Percentiles rank a stretch among this genome's conserved stretches.
These are phyloP conservation scores for Aspergillus sojae DNA, from an alignment of 2,329 filamentous ascomycete species.

Conservation along the genomic window DNA sequence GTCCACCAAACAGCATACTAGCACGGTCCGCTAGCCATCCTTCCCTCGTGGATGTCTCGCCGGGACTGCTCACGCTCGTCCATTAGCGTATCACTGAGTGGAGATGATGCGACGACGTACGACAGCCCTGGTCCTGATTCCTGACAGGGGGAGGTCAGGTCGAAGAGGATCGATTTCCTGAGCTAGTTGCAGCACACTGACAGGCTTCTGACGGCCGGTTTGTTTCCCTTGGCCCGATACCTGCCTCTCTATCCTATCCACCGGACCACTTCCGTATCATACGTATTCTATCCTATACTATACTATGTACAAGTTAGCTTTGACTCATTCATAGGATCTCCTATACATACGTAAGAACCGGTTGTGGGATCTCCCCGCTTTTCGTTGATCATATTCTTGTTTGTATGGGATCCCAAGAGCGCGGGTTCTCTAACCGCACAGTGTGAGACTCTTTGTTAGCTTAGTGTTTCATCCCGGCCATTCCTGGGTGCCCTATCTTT, in stretches of 20 bases:
- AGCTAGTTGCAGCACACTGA: slow-evolving; percentile 21
- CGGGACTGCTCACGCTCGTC: slow-evolving; percentile 20
- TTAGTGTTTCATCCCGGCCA: slow-evolving; percentile 23
- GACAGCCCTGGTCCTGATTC: slow-evolving; percentile 22
- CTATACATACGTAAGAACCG: slow-evolving; percentile 15
- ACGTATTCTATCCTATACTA: slow-evolving; percentile 3
- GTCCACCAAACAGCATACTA: slow-evolving; percentile 22
- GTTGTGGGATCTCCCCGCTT: slow-evolving; percentile 18
- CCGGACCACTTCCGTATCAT: slow-evolving; percentile 24
- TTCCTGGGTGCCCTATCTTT: slow-evolving; percentile 15
- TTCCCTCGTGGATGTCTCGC: slow-evolving; percentile 27
- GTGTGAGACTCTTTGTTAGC: slow-evolving; percentile 18
- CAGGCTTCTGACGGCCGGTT: slow-evolving; percentile 19
- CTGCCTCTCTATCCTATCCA: slow-evolving; percentile 16
- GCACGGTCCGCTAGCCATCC: slow-evolving; percentile 25
- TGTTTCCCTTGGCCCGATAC: slow-evolving; percentile 26
- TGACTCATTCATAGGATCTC: slow-evolving; percentile 20
- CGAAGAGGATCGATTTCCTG: slow-evolving; percentile 15
- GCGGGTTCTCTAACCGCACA: slow-evolving; percentile 14
- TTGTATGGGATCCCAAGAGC: slow-evolving; percentile 18
- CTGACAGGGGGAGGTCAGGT: slow-evolving; percentile 20
- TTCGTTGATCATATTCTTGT: slow-evolving; percentile 16
- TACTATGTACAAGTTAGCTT: slow-evolving; percentile 14
- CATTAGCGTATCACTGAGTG: slow-evolving; percentile 24
- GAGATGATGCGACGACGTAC: slow-evolving; percentile 29